phyloP scores from a whole-genome alignment of 2,329 filamentous ascomycete genomes.

The Leptographium lundbergii region DNA sequence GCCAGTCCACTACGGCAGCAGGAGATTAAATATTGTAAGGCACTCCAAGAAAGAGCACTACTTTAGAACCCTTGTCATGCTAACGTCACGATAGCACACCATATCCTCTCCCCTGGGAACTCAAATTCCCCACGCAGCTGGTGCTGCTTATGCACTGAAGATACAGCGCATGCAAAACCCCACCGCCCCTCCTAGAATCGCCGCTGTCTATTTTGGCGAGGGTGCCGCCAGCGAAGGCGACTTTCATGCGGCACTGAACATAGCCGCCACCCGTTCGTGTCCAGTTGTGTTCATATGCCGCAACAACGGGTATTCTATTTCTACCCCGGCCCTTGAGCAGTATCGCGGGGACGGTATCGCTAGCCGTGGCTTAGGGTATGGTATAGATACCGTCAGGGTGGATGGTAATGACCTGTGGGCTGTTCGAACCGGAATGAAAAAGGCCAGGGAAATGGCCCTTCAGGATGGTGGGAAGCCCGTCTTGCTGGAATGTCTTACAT shows the following conservation, averaged over 20 bases:
- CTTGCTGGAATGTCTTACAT: slow-evolving; percentile 91
- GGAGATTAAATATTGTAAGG: slow-evolving; percentile 67
- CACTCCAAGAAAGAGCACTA: not conserved
- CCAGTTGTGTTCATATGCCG: slow-evolving; percentile 70
- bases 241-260: slow-evolving; percentile 72
- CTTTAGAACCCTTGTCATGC: not conserved
- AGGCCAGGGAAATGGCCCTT: slow-evolving; percentile 67
- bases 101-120: slow-evolving; percentile 69
- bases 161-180: slow-evolving; percentile 56
- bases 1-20: slow-evolving; percentile 91
- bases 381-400: slow-evolving; percentile 72
- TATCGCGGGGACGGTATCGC: slow-evolving; percentile 76
- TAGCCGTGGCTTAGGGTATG: slow-evolving; percentile 63
- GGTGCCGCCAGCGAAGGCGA: slow-evolving; percentile 72
- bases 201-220: slow-evolving; percentile 70
- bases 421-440: slow-evolving; percentile 54
- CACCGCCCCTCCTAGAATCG: slow-evolving; percentile 45
- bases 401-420: slow-evolving; percentile 77
- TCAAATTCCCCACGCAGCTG: slow-evolving; percentile 67
- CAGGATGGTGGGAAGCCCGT: slow-evolving; percentile 70
- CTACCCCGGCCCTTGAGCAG: slow-evolving; percentile 66
- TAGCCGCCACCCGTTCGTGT: slow-evolving; percentile 64
- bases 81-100: slow-evolving; percentile 41
- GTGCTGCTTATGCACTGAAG: slow-evolving; percentile 69
- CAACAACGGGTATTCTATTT: slow-evolving; percentile 76